Base-by-base conservation (phyloP, 176 grass and related monocot species). In the Triticum urartu region DNA sequence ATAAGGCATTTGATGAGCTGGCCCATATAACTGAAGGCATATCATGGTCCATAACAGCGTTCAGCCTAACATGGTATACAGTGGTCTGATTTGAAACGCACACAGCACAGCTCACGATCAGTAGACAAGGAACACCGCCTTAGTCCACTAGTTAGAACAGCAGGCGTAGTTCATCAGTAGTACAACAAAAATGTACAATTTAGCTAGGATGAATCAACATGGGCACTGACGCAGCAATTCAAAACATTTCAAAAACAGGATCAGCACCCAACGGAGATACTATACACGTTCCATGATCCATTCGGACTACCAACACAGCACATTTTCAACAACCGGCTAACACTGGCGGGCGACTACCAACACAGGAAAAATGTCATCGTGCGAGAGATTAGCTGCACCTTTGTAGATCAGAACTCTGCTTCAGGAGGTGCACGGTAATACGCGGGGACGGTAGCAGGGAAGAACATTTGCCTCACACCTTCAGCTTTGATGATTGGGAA, bases 381-480 rank as follows among this genome's bases (percentile, higher is more conserved):
- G 62, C 68, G 25, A 64, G 25, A 64, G 10, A 81, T n/a, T 54
- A 54, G 64, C 60, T 26, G 63, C 64, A 63, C 70, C 64, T 79
- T 54, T 4, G 1, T 34, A 15, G 2, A 10, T 76, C 26, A 81
- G 64, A 48, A 92, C 59, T 89, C 77, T 0, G 64, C 64, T 6
- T 72, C 22, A 10, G 84, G 87, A 85, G 85, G 65, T 33, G 85
- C 77, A 11, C 90, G 90, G 80, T 97, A 99, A 74, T 97, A 99
- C 11, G 97, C 92, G 1, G 92, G 94, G 39, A 97, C 92, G 6
- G 90, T 99, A 12, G 92, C 97, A 14, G 97, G 97, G 90, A 99
- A 97, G 85, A 99, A 99, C 97, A 99, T 99, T 54, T 99, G 97
- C 87, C 97, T 90, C 56, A 94, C 94, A 0, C 90, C 97, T 94